Evolutionary conservation across 371 early-diverging fungal species (phyloP).

Genomic region (Lichtheimia ornata): DNA sequence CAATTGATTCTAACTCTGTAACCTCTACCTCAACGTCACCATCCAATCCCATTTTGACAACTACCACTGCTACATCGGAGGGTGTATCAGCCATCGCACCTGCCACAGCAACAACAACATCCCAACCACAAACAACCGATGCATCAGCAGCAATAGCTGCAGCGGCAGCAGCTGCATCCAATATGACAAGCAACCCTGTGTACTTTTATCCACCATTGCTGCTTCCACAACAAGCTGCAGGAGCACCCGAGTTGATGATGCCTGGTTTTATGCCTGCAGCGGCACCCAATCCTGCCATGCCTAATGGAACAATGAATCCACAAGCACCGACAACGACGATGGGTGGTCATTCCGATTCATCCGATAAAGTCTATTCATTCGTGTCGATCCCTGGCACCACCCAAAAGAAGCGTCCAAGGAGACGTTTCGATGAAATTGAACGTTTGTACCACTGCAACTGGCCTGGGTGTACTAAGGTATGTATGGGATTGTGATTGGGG

Average conservation of each 20-base stretch:
- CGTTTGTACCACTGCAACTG: conserved; percentile 68
- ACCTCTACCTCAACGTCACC: background rate
- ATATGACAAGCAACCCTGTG: background rate
- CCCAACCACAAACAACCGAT: conserved; percentile 8
- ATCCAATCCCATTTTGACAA: conserved; percentile 8
- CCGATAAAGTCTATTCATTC: conserved; percentile 63
- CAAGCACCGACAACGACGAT: background rate
- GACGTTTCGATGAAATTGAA: conserved; percentile 73
- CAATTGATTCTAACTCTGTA: background rate
- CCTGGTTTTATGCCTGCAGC: background rate
- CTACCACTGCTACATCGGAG: conserved; percentile 9
- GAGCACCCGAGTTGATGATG: background rate
- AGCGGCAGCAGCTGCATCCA: conserved; percentile 11
- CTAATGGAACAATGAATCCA: background rate
- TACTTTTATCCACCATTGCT: conserved; percentile 2
- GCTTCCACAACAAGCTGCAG: background rate
- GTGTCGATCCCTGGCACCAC: conserved; percentile 64
- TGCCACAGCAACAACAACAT: background rate
- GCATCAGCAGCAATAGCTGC: conserved; percentile 13
- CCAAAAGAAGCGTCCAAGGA: conserved; percentile 66
- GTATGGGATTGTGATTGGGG: too few species aligned
- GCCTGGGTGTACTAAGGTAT: conserved; percentile 57
- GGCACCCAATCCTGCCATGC: background rate
- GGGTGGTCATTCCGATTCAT: conserved; percentile 25
- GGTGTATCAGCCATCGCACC: too few species aligned